Base-by-base conservation (phyloP, 257 asterid species). In the Solanum ahanhuiri region DNA sequence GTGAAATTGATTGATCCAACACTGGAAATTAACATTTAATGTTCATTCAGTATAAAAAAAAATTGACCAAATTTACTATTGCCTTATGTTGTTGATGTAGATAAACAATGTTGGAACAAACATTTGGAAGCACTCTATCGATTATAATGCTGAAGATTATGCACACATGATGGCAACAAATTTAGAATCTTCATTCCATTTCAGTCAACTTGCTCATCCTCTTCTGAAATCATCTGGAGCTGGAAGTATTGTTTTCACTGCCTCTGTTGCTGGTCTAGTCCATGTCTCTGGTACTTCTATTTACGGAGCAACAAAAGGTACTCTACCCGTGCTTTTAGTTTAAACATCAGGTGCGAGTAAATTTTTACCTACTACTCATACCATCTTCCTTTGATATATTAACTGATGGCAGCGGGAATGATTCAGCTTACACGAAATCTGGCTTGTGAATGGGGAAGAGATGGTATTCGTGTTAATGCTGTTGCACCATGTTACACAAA, bases 371-470 rank as follows among this genome's bases (percentile, higher is more conserved):
- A 2, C 9, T 37, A 33, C 41, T 15, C 12, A 17, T 70, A 8
- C 15, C 45, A 70, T 3, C n/a, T 30, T 45, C 12, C 33, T 76
- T 39, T 14, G 7, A 23, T 30, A 64, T 11, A 64, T 64, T 11
- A 8, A 15, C 60, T 51, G 22, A 5, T 87, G 58, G 15, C 92
- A 97, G 98, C 97, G 85, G 99, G 97, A 83, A 92, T 95, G 67
- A 95, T 94, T 91, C 99, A 97, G 84, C 97, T 97, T 45, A 92
- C 98, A 18, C 90, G 82, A 83, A 95, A 97, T 88, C 86, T 97
- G 92, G 96, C 99, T 20, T 95, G 98, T 85, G 99, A 97, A 89
- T 97, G 98, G 99, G 99, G 95, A 48, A 91, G 91, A 90, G 98
- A 97, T 90, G 89, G 88, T 86, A 94, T 97, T 88, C 95, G 98